Conservation (phyloP, 148 eudicot species). For the Diospyros kaki region DNA sequence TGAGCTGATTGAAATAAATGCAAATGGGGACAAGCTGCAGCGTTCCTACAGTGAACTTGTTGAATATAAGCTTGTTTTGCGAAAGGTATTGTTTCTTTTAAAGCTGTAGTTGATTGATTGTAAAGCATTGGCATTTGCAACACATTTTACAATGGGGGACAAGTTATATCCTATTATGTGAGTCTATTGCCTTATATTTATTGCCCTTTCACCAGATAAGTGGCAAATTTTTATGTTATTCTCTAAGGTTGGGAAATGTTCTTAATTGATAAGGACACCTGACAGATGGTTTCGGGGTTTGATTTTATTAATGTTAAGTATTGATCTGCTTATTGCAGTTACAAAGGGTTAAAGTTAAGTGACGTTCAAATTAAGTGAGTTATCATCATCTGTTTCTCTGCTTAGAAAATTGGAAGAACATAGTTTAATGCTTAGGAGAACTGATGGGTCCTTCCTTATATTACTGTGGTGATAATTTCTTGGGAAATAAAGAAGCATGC, state of each 20-base stretch:
- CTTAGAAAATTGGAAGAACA: neutral
- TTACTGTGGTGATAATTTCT: neutral
- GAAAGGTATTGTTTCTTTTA: slow-evolving; percentile 48
- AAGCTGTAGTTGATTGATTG: slow-evolving; percentile 1
- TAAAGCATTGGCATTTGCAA: neutral
- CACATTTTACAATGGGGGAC: neutral
- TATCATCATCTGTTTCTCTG: neutral
- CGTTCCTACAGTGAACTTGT: slow-evolving; percentile 77
- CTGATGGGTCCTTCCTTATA: neutral
- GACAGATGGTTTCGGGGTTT: neutral
- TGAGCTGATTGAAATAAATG: slow-evolving; percentile 75
- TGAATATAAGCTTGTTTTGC: slow-evolving; percentile 86
- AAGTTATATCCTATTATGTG: neutral
- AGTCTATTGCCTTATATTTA: neutral
- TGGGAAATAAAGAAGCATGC: neutral
- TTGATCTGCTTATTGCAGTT: neutral
- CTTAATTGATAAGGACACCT: too few relatives aligned
- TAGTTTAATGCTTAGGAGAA: neutral
- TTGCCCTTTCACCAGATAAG: neutral
- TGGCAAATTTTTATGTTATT: neutral
- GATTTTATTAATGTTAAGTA: neutral
- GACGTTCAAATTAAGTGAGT: neutral
- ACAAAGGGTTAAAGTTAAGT: neutral
- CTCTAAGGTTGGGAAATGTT: neutral
- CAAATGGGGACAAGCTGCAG: slow-evolving; percentile 79